phyloP scores from a whole-genome alignment of 108 stramenopile genomes.

The Nitzschia sp. region DNA sequence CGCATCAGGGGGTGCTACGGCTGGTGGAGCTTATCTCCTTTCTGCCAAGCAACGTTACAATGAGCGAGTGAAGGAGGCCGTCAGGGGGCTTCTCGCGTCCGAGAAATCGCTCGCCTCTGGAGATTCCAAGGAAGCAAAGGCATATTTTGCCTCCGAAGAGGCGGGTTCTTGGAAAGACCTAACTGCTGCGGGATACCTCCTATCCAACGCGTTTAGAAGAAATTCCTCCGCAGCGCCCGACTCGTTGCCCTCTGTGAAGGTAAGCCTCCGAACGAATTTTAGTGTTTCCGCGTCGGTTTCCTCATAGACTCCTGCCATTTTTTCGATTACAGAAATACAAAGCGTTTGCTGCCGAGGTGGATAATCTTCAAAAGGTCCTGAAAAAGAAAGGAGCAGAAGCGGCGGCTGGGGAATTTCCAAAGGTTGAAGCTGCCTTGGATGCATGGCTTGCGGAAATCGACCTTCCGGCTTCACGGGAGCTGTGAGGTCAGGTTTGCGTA shows the following conservation, averaged over 20 bases:
- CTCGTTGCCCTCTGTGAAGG: not conserved
- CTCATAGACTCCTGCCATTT: no score
- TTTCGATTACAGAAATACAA: conserved; percentile 89
- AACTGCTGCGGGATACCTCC: conserved; percentile 72
- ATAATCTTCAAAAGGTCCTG: conserved; percentile 51
- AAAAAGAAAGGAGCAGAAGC: conserved; percentile 63
- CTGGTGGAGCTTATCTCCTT: conserved; percentile 82
- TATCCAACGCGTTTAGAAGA: conserved; percentile 78
- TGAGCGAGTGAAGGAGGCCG: conserved; percentile 71
- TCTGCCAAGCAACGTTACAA: conserved; percentile 89
- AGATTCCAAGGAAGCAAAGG: conserved; percentile 46
- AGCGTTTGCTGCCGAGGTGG: conserved; percentile 70
- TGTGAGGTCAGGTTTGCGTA: conserved; percentile 22
- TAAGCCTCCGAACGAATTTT: no score
- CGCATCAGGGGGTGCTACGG: conserved; percentile 85
- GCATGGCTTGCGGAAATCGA: conserved; percentile 74
- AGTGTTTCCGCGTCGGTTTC: no score
- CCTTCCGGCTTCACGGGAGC: conserved; percentile 51
- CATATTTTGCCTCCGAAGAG: conserved; percentile 64
- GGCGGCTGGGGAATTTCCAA: conserved; percentile 50
- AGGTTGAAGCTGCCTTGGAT: conserved; percentile 57
- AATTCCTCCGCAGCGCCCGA: conserved; percentile 66
- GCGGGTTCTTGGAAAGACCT: conserved; percentile 80
- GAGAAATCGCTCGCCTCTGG: conserved; percentile 41
- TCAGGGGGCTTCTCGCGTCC: conserved; percentile 64